Conservation (phyloP, 179 eudicot species). For the Actinidia arguta region DNA sequence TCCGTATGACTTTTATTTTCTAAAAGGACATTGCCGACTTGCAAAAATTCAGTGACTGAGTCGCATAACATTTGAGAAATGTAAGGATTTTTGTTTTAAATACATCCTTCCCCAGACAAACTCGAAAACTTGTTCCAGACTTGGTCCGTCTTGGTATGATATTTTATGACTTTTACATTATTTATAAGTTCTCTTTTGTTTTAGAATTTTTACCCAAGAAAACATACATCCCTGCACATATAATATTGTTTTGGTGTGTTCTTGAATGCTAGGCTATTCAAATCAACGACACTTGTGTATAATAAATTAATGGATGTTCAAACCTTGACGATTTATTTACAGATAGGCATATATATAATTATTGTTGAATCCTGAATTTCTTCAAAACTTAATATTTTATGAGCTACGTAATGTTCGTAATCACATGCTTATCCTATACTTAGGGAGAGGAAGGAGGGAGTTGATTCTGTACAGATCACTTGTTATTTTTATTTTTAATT, state of each 20-base stretch:
- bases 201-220: background rate
- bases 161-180: background rate
- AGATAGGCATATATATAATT: background rate
- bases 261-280: background rate
- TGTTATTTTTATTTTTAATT: no score
- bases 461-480: no score
- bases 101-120: background rate
- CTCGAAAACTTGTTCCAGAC: background rate
- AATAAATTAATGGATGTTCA: background rate
- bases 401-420: no score
- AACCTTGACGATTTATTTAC: background rate
- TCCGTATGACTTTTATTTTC: no score
- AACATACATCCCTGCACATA: background rate
- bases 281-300: background rate
- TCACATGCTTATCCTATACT: no score
- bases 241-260: background rate
- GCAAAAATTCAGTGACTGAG: background rate
- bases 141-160: background rate
- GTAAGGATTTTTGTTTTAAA: background rate
- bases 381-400: no score
- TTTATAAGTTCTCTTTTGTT: background rate
- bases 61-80: background rate
- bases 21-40: background rate
- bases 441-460: no score
- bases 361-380: no score